Evolutionary conservation across 2,329 filamentous ascomycete species (phyloP), one percentile per base, ranked within the genome.

Genomic region (Penicillium sp.): DNA sequence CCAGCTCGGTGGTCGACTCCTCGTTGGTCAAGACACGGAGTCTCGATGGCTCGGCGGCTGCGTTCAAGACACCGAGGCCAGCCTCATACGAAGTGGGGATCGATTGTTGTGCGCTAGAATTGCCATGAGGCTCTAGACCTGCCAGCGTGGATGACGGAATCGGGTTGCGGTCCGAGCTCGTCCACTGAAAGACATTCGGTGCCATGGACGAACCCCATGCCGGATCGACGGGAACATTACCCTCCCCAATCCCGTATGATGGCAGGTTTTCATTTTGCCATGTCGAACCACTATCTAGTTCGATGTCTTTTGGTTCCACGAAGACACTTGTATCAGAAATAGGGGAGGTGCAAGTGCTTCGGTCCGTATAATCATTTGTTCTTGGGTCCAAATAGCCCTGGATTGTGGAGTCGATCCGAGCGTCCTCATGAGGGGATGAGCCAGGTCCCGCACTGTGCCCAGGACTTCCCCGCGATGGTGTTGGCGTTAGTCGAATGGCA

Each of bases 401-500:
- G 25, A 59, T 63, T 41, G 64, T 57, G 29, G 63, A 57, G 47
- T 55, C 53, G 43, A 61, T 56, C 57, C 36, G 60, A 44, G 48
- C 45, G 35, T 64, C 68, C 15, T 62, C 50, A 9, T 62, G 48
- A 21, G 49, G 55, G 49, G 54, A 56, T 12, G 53, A 55, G 17
- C 61, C 62, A 23, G 64, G 61, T 19, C 64, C 62, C 6, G 54
- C 59, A 44, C 50, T 60, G 23, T 59, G 51, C 19, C 53, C 60
- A n/a, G 64, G 65, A 45, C 61, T 66, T 2, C 59, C 61, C 39
- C 54, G 60, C 25, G 56, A 61, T 1, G 71, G 69, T 4, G 72
- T 73, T 31, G 71, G 69, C 4, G 72, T 74, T 31, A 73, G 50
- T 36, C 70, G 67, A 59, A 76, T 67, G 13, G 67, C 69, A 29